phyloP scores from a whole-genome alignment of 2,329 filamentous ascomycete genomes.

The Ophidiomyces ophidiicola region DNA sequence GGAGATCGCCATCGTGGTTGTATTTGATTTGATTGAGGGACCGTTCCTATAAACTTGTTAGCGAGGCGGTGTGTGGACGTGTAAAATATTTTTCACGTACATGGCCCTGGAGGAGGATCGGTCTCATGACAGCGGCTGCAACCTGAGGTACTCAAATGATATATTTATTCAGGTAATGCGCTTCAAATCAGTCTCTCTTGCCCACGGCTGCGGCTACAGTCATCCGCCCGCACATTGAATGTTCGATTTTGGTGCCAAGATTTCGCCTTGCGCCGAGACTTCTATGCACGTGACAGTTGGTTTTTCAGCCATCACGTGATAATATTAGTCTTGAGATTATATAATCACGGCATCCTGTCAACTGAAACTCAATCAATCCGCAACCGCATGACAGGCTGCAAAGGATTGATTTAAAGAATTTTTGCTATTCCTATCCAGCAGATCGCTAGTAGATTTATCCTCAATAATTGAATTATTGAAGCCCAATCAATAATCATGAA shows the following conservation, averaged over 20 bases:
- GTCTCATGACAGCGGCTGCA: constrained; percentile 63
- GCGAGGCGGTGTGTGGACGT: neutral
- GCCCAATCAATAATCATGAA: too few species aligned
- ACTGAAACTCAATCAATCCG: too few species aligned
- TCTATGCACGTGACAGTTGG: too few species aligned
- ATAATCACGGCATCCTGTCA: too few species aligned
- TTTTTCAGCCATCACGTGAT: constrained; percentile 2
- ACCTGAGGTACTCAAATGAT: neutral
- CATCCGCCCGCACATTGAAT: constrained; percentile 3
- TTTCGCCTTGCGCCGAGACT: constrained; percentile 2
- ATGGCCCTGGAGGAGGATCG: constrained; percentile 91
- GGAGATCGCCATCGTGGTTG: constrained; percentile 88
- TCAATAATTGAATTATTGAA: too few species aligned
- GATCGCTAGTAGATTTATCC: too few species aligned
- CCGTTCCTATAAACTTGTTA: constrained; percentile 51
- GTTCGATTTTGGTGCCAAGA: constrained; percentile 12
- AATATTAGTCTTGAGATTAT: neutral
- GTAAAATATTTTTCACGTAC: constrained; percentile 34
- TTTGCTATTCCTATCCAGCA: too few species aligned
- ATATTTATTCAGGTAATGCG: too few species aligned
- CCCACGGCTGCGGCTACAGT: neutral
- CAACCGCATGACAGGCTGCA: too few species aligned
- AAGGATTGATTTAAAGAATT: too few species aligned
- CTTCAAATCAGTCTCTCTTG: too few species aligned
- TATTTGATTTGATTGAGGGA: constrained; percentile 93